Evolutionary conservation across 768 basidiomycete genomes (phyloP), one percentile per base, ranked within the genome.

Genomic region (Hysterangium stoloniferum): DNA sequence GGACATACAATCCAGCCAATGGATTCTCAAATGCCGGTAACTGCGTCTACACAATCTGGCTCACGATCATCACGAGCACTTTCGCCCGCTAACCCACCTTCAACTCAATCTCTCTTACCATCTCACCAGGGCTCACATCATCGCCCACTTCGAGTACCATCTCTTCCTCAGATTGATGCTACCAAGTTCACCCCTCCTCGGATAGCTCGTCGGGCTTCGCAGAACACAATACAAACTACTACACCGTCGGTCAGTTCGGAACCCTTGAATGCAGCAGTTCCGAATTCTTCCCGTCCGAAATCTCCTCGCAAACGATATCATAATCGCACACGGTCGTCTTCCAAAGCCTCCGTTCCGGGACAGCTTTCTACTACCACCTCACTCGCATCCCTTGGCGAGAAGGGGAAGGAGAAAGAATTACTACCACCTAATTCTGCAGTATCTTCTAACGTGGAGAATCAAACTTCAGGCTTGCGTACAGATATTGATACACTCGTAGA

Each of bases 401-500:
- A 33, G 15, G 28, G 17, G 19, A 28, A 40, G 40, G 37, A 51
- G 24, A 31, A 22, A 12, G 11, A 41, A 41, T 19, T 11, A 17
- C 22, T 40, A 27, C 29, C 41, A 5, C 41, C 49, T 32, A 17
- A 42, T 42, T 51, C 25, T 13, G 20, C 49, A 15, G 9, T 41
- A 42, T 19, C 19, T 28, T 38, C 22, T 6, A 19, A 22, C 15
- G 64, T 70, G 12, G 60, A 68, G 11, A 63, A 64, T 13, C 56
- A 61, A 1, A 53, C 68, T 2, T 67, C 69, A 48, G 79, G 79
- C 53, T 71, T 81, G 61, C 75, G 75, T 40, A 73, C 76, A 44
- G 76, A 84, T 55, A 80, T 89, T 45, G 81, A 87, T 61, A 79
- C 79, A n/a, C 71, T 87, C 9, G 86, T 88, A 12, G 84, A 89